Evolutionary conservation across 139 green algal species (phyloP), one percentile per base, ranked within the genome.

Genomic region (Nannochloris sp.): DNA sequence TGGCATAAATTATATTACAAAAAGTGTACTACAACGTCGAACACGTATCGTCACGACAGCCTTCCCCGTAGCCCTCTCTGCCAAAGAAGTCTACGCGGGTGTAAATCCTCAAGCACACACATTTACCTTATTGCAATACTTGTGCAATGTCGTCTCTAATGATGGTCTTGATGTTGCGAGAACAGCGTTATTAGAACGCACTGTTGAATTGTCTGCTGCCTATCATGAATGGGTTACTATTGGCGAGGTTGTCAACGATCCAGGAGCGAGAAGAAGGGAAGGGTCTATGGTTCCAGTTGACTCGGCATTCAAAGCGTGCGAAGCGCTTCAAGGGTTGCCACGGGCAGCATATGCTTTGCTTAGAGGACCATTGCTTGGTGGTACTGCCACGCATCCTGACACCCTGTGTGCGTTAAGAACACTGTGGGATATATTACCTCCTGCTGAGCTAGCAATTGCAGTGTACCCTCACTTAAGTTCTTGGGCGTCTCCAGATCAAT

Each of bases 291-390:
- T 5, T 24, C 67, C 80, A 80, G 67, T 87, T 0, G 89, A 96
- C 67, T 64, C 87, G 19, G 67, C 65, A 15, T 91, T 96, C 58
- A 54, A 57, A 2, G 64, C 70, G 27, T 73, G 62, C 27, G 70
- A 81, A 5, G 55, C 64, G 4, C 75, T 97, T 45, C 70, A 80
- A 35, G 55, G 76, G 2, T 42, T 97, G 64, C 85, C 88, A 0
- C 85, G 89, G n/a, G 61, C 94, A 25, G 80, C 90, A 23, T 97
- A 94, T 67, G 84, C 82, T 2, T 76, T 97, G 55, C 86, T 97
- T 56, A 73, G 83, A 56, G 79, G 65, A 55, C 75, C 85, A 4
- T 67, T 93, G 60, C 70, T 95, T 30, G 68, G 60, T 30, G 56
- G 36, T 56, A 60, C 64, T 61, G 64, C 51, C 46, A 13, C 12